Conservation (phyloP, 2,329 filamentous ascomycete genomes). For the Aspergillus flavus region DNA sequence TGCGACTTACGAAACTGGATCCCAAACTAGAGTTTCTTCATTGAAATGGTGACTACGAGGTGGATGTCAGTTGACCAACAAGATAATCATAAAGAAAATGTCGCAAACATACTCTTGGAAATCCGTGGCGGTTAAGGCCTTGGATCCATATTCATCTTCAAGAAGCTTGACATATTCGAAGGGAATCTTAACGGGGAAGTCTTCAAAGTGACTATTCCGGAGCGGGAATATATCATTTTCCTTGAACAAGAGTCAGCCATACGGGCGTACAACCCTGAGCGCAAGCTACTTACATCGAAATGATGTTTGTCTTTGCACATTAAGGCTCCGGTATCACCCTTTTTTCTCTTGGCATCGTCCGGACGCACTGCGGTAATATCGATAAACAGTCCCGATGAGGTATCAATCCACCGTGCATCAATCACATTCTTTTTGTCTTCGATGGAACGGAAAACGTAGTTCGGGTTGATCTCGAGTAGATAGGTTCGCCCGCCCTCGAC, state of each 20-base stretch:
- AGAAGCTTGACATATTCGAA: conserved; percentile 59
- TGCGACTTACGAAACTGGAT: conserved; percentile 21
- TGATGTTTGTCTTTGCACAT: conserved; percentile 61
- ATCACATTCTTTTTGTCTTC: conserved; percentile 58
- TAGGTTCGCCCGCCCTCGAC: conserved; percentile 47
- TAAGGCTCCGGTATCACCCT: conserved; percentile 47
- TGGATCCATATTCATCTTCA: conserved; percentile 57
- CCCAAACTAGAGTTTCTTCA: conserved; percentile 34
- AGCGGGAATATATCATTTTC: conserved; percentile 61
- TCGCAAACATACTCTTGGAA: conserved; percentile 43
- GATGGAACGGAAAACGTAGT: conserved; percentile 50
- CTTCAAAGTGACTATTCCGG: conserved; percentile 57
- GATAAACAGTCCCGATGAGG: conserved; percentile 60
- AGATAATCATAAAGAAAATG: neutral
- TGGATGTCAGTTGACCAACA: neutral
- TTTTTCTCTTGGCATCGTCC: conserved; percentile 43
- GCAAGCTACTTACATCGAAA: conserved; percentile 44
- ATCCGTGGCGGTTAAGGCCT: conserved; percentile 49
- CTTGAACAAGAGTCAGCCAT: conserved; percentile 8
- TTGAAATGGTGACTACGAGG: conserved; percentile 38
- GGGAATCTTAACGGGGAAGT: conserved; percentile 56
- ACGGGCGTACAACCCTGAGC: conserved; percentile 4
- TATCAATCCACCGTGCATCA: conserved; percentile 65
- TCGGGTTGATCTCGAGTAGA: conserved; percentile 62
- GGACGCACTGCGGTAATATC: conserved; percentile 61